Percentiles rank a stretch among this genome's conserved stretches.
Evolutionary conservation across 2,329 filamentous ascomycete species (phyloP).

Genomic region (Phaeosphaeriaceae sp.): DNA sequence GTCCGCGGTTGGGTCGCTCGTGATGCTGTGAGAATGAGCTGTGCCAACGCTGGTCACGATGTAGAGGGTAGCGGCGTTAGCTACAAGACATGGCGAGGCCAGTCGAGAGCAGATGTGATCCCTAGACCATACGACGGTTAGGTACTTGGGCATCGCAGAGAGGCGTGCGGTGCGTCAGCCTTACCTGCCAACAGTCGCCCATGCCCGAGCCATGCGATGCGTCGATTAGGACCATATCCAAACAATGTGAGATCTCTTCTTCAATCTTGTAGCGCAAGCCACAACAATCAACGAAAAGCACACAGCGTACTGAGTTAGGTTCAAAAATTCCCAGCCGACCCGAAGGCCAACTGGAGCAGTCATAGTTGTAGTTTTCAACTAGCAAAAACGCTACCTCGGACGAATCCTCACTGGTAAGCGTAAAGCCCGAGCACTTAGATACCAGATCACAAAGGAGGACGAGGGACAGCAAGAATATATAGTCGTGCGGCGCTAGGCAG

Average conservation of each 20-base stretch:
- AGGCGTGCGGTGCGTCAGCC: neutral
- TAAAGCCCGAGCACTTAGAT: constrained; percentile 73
- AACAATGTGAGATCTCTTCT: constrained; percentile 28
- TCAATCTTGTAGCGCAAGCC: constrained; percentile 35
- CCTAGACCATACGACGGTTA: too few species aligned
- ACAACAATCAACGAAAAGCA: constrained; percentile 40
- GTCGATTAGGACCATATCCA: neutral
- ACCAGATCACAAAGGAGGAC: constrained; percentile 7
- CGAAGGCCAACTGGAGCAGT: constrained; percentile 76
- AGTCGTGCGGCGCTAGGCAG: constrained; percentile 5
- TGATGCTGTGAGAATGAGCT: too few species aligned
- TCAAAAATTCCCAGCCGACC: constrained; percentile 83
- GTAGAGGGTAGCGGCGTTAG: too few species aligned
- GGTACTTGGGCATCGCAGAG: too few species aligned
- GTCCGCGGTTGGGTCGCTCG: too few species aligned
- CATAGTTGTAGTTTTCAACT: constrained; percentile 84
- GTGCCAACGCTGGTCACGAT: too few species aligned
- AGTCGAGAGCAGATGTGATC: too few species aligned
- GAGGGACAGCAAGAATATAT: constrained; percentile 11
- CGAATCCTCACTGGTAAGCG: constrained; percentile 85
- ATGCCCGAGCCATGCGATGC: neutral
- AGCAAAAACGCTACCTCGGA: constrained; percentile 89
- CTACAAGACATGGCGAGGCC: too few species aligned
- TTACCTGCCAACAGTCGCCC: neutral
- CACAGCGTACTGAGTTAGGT: constrained; percentile 46